Conservation (phyloP, 2,329 filamentous ascomycete genomes). For the Colletotrichum chlorophyti region DNA sequence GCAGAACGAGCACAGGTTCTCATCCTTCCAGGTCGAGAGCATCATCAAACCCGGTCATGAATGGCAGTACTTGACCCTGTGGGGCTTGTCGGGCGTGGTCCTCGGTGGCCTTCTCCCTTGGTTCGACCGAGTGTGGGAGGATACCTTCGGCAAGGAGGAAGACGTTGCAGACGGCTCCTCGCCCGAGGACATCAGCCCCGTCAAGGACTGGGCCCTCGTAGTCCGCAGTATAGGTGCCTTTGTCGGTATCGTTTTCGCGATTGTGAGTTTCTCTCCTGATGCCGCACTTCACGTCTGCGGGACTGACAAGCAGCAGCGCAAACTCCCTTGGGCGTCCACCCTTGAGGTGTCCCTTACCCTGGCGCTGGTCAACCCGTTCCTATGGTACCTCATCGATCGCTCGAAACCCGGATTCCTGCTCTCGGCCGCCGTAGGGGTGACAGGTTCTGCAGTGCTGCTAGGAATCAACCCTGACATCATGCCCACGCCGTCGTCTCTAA, state of each 20-base stretch:
- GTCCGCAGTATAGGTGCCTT: slow-evolving; percentile 66
- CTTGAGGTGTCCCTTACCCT: slow-evolving; percentile 92
- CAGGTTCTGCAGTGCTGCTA: slow-evolving; percentile 77
- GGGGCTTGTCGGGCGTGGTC: slow-evolving; percentile 80
- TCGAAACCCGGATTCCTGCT: slow-evolving; percentile 85
- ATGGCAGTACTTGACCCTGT: slow-evolving; percentile 77
- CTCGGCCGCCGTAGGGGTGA: slow-evolving; percentile 74
- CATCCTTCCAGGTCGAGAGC: slow-evolving; percentile 63
- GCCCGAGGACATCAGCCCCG: slow-evolving; percentile 43
- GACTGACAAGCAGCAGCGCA: slow-evolving; percentile 62
- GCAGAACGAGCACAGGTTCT: slow-evolving; percentile 71
- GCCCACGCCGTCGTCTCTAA: slow-evolving; percentile 65
- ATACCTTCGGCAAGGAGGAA: slow-evolving; percentile 48
- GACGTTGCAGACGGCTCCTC: slow-evolving; percentile 36
- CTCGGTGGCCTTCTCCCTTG: slow-evolving; percentile 84
- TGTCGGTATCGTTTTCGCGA: slow-evolving; percentile 69
- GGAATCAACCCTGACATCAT: slow-evolving; percentile 80
- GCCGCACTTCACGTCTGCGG: background rate
- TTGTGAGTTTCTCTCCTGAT: slow-evolving; percentile 66
- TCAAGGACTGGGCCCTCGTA: slow-evolving; percentile 76
- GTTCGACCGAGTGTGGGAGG: slow-evolving; percentile 79
- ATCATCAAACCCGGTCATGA: slow-evolving; percentile 51
- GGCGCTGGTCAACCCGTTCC: slow-evolving; percentile 86
- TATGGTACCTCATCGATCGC: slow-evolving; percentile 97
- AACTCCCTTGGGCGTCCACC: slow-evolving; percentile 91